Conservation (phyloP, 2,329 filamentous ascomycete species). For the Claviceps humidiphila region DNA sequence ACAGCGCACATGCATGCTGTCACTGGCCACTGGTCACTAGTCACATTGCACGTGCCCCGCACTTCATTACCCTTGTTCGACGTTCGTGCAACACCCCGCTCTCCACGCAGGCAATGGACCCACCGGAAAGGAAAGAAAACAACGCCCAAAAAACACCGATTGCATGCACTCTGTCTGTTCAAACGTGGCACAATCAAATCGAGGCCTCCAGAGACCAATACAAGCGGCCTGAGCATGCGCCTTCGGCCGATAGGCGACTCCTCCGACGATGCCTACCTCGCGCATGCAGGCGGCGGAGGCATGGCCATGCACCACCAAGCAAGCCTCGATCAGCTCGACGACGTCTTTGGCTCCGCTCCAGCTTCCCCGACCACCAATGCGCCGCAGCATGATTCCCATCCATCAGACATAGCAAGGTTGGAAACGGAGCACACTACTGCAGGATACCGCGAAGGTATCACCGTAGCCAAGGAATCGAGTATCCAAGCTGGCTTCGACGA, state of each 20-base stretch:
- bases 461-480: constrained; percentile 57
- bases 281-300: constrained; percentile 6
- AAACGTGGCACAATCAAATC: neutral
- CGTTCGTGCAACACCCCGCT: too few species aligned
- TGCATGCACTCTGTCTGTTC: too few species aligned
- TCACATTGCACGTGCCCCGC: too few species aligned
- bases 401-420: constrained; percentile 58
- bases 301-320: neutral
- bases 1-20: too few species aligned
- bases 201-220: neutral
- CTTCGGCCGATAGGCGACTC: constrained; percentile 19
- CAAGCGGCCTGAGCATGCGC: constrained; percentile 16
- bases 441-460: constrained; percentile 82
- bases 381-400: constrained; percentile 20
- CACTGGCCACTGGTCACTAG: too few species aligned
- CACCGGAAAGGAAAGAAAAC: neutral
- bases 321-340: constrained; percentile 18
- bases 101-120: neutral
- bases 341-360: constrained; percentile 22
- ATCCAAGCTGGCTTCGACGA: constrained; percentile 88
- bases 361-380: constrained; percentile 11
- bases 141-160: too few species aligned
- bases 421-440: constrained; percentile 66
- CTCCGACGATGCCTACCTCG: constrained; percentile 15
- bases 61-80: too few species aligned